A percentile compares a stretch with the other conserved stretches of the same genome.
Conservation (phyloP, 164 flowering plant genomes). For the Chloranthus sessilifolius region DNA sequence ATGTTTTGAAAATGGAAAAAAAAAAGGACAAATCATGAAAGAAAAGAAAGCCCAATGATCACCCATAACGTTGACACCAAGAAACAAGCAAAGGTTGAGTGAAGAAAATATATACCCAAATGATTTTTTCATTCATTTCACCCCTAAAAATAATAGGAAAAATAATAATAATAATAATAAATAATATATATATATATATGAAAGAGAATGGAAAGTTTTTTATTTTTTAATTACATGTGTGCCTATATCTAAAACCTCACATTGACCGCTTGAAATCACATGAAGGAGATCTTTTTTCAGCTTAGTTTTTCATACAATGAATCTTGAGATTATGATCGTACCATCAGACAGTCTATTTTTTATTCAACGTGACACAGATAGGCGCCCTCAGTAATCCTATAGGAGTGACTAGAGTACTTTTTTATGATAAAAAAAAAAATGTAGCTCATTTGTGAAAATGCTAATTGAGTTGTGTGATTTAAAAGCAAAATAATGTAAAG, state of each 20-base stretch:
- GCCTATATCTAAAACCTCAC: not conserved
- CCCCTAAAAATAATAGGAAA: not conserved
- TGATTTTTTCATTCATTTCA: not conserved
- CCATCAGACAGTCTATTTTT: no score
- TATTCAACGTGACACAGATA: no score
- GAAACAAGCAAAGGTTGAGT: constrained; percentile 38
- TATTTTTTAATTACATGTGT: constrained; percentile 2
- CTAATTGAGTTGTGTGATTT: no score
- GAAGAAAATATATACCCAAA: constrained; percentile 19
- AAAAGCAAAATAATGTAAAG: no score
- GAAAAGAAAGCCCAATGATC: constrained; percentile 24
- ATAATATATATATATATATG: no score
- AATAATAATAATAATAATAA: no score
- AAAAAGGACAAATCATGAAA: constrained; percentile 5
- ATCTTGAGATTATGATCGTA: no score
- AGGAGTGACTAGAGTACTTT: no score
- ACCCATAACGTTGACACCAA: constrained; percentile 37
- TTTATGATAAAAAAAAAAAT: no score
- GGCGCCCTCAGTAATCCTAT: no score
- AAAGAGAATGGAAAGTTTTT: constrained; percentile 7
- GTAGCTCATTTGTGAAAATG: no score
- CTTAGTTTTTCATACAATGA: no score
- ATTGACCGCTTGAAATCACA: constrained; percentile 1
- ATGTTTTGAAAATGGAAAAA: not conserved
- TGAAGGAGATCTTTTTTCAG: not conserved